Evolutionary conservation across 2,329 filamentous ascomycete species (phyloP).

Genomic region (Xylariaceae sp.): DNA sequence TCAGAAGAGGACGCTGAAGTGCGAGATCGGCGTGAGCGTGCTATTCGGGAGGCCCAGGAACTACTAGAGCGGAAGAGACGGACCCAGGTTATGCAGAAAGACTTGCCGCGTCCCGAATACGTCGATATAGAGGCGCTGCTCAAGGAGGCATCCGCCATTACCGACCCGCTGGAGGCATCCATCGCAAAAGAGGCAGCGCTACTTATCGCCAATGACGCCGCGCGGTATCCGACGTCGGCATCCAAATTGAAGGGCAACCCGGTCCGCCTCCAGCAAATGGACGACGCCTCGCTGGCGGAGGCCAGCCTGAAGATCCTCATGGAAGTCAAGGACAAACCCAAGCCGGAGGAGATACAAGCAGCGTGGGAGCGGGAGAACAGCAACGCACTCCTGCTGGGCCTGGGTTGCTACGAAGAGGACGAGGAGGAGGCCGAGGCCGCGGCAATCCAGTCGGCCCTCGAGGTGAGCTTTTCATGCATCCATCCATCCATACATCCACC

Average conservation of each 20-base stretch:
- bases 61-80: constrained; percentile 75
- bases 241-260: constrained; percentile 56
- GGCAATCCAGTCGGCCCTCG: constrained; percentile 63
- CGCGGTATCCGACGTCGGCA: constrained; percentile 63
- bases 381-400: constrained; percentile 61
- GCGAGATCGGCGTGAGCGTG: constrained; percentile 69
- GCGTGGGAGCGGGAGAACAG: constrained; percentile 46
- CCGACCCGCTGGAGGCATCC: constrained; percentile 57
- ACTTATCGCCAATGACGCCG: constrained; percentile 75
- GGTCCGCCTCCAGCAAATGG: constrained; percentile 54
- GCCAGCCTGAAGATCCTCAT: constrained; percentile 71
- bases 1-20: constrained; percentile 59
- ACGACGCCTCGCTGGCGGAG: constrained; percentile 64
- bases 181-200: constrained; percentile 72
- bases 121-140: constrained; percentile 66
- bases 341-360: constrained; percentile 42
- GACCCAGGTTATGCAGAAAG: constrained; percentile 84
- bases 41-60: constrained; percentile 63
- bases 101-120: constrained; percentile 66
- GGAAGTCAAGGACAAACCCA: constrained; percentile 50
- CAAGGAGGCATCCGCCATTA: constrained; percentile 50
- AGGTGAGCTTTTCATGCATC: constrained; percentile 50
- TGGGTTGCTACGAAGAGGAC: constrained; percentile 73
- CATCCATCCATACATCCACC: too few species aligned
- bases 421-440: constrained; percentile 61